These are phyloP conservation scores for Cryptococcus sp. DNA, from an alignment of 1,284 basidiomycete genomes.

Conservation along the genomic window DNA sequence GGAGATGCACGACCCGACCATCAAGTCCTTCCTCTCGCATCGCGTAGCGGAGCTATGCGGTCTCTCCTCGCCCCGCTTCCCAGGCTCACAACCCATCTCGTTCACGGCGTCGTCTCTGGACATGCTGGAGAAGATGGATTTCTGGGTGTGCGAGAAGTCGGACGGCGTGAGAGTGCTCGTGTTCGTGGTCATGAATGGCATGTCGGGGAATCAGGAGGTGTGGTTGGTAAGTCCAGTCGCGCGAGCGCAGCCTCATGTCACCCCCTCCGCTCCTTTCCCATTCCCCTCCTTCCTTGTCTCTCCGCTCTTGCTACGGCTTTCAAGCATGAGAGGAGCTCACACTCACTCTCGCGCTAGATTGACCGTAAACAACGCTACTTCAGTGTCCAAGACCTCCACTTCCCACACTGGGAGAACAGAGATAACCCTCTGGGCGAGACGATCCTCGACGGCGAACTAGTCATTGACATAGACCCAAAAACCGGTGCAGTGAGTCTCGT, in stretches of 20 bases:
- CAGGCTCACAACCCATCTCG: slow-evolving; percentile 90
- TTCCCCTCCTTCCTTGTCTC: not conserved
- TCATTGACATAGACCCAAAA: slow-evolving; percentile 79
- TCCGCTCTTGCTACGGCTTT: too few relatives aligned
- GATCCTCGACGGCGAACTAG: slow-evolving; percentile 91
- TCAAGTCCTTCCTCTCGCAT: slow-evolving; percentile 63
- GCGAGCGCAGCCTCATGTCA: not conserved
- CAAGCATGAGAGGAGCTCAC: not conserved
- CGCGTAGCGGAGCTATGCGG: slow-evolving; percentile 68
- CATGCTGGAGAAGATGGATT: slow-evolving; percentile 80
- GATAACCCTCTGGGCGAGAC: slow-evolving; percentile 71
- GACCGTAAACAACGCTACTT: slow-evolving; percentile 92
- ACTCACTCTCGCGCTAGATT: slow-evolving; percentile 62
- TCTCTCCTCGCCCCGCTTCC: slow-evolving; percentile 68
- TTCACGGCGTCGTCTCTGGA: slow-evolving; percentile 70
- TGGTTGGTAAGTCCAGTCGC: slow-evolving; percentile 65
- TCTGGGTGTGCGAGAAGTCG: slow-evolving; percentile 99
- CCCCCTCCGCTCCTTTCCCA: not conserved
- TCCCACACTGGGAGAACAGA: slow-evolving; percentile 79
- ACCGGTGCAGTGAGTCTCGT: slow-evolving; percentile 64
- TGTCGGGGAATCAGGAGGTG: slow-evolving; percentile 65
- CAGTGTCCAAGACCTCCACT: slow-evolving; percentile 71
- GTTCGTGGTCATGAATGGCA: slow-evolving; percentile 65
- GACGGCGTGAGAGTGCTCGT: slow-evolving; percentile 92
- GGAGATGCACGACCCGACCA: slow-evolving; percentile 55